Conservation (phyloP, 2,329 filamentous ascomycete species). For the Alternaria longipes region DNA sequence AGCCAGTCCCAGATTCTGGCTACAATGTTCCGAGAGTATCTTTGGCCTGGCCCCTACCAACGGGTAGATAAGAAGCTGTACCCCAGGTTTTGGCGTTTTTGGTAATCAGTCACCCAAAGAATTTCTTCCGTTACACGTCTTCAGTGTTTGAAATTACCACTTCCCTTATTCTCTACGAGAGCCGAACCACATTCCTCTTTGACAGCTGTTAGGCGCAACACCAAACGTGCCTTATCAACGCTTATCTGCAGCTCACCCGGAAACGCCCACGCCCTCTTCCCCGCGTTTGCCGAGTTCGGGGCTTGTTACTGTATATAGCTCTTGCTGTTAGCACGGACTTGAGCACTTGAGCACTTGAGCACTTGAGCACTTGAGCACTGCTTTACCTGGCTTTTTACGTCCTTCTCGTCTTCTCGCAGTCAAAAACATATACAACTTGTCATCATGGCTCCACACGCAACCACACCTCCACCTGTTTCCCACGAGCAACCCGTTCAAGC, state of each 20-base stretch:
- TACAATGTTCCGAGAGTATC: constrained; percentile 18
- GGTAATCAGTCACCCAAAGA: constrained; percentile 10
- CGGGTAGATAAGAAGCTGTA: constrained; percentile 48
- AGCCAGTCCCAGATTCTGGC: constrained; percentile 24
- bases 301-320: constrained; percentile 33
- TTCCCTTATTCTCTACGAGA: neutral
- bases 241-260: constrained; percentile 43
- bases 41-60: constrained; percentile 25
- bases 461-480: constrained; percentile 39
- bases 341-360: constrained; percentile 5
- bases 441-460: constrained; percentile 52
- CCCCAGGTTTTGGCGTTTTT: constrained; percentile 46
- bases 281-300: constrained; percentile 35
- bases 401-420: constrained; percentile 16
- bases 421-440: constrained; percentile 1
- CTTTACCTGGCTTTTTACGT: constrained; percentile 11
- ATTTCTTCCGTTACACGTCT: constrained; percentile 9
- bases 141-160: neutral
- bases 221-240: constrained; percentile 42
- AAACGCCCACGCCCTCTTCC: constrained; percentile 27
- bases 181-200: constrained; percentile 16
- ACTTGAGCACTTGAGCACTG: constrained; percentile 10
- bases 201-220: constrained; percentile 20
- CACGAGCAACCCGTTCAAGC: constrained; percentile 49
- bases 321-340: constrained; percentile 19